Percentiles rank a stretch among this genome's conserved stretches.
Conservation (phyloP, 129 eudicot genomes). For the Heracleum sosnowskyi region DNA sequence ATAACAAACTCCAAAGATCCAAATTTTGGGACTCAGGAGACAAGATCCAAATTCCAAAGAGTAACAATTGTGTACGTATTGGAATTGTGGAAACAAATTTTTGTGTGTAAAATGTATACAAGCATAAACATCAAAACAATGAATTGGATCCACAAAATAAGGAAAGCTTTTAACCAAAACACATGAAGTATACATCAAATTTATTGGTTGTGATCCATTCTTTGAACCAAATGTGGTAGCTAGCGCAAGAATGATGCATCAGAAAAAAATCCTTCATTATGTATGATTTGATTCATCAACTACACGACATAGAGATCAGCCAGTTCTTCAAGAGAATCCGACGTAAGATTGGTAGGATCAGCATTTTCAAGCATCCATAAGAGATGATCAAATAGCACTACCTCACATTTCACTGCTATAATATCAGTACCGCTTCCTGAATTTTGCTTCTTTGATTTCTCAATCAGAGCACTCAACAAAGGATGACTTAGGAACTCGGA, state of each 20-base stretch:
- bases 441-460: slow-evolving; percentile 29
- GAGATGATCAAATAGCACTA: slow-evolving; percentile 57
- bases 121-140: background rate
- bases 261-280: background rate
- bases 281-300: background rate
- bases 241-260: background rate
- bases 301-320: slow-evolving; percentile 12
- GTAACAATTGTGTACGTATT: background rate
- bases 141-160: background rate
- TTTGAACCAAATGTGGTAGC: slow-evolving; percentile 5
- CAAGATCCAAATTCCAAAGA: too few species aligned
- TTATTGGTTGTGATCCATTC: background rate
- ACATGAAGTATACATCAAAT: background rate
- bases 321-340: slow-evolving; percentile 11
- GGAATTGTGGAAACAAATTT: too few species aligned
- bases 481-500: slow-evolving; percentile 69
- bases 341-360: background rate
- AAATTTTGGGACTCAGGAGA: too few species aligned
- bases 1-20: too few species aligned
- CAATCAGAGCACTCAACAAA: slow-evolving; percentile 44
- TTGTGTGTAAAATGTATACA: background rate
- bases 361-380: slow-evolving; percentile 14
- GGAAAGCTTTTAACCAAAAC: background rate
- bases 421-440: slow-evolving; percentile 13
- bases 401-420: slow-evolving; percentile 54